Percentiles rank a stretch among this genome's conserved stretches.
These are phyloP conservation scores for Hordeum vulgare DNA, from an alignment of 176 grass and related monocot genomes.

Conservation along the genomic window DNA sequence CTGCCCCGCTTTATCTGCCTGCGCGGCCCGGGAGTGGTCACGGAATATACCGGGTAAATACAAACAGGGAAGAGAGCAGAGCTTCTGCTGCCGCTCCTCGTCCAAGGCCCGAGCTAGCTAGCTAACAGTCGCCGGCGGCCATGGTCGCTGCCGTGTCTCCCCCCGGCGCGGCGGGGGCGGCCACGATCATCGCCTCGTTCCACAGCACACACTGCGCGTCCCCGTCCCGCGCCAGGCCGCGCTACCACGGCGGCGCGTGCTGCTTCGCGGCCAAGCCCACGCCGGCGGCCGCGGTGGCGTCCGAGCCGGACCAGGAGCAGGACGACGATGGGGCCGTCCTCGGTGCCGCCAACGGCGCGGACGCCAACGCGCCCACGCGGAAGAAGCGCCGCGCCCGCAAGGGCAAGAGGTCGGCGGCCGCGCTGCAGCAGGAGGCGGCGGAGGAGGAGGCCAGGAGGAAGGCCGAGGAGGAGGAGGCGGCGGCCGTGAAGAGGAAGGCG, in stretches of 20 bases:
- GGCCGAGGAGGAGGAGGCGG: conserved; percentile 1
- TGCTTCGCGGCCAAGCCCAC: conserved; percentile 44
- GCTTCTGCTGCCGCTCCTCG: background rate
- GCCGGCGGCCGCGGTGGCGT: background rate
- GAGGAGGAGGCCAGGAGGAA: background rate
- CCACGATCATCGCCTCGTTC: conserved; percentile 40
- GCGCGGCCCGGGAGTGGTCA: background rate
- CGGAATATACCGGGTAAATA: background rate
- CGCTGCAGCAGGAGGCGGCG: background rate
- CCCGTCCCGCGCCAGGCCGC: conserved; percentile 16
- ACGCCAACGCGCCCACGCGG: background rate
- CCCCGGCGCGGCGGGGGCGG: background rate
- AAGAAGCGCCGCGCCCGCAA: conserved; percentile 26
- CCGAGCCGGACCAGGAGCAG: conserved; percentile 14
- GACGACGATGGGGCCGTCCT: background rate
- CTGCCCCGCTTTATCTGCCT: conserved; percentile 41
- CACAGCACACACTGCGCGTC: conserved; percentile 31
- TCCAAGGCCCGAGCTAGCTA: background rate
- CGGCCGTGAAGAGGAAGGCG: background rate
- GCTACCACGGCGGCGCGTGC: conserved; percentile 22
- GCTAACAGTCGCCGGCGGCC: background rate
- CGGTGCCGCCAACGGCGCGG: background rate
- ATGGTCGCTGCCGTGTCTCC: conserved; percentile 34
- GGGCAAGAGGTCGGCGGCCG: conserved; percentile 16
- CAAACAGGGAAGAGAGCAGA: background rate